phyloP scores from a whole-genome alignment of 2,329 filamentous ascomycete genomes.

The Sclerotinia borealis region DNA sequence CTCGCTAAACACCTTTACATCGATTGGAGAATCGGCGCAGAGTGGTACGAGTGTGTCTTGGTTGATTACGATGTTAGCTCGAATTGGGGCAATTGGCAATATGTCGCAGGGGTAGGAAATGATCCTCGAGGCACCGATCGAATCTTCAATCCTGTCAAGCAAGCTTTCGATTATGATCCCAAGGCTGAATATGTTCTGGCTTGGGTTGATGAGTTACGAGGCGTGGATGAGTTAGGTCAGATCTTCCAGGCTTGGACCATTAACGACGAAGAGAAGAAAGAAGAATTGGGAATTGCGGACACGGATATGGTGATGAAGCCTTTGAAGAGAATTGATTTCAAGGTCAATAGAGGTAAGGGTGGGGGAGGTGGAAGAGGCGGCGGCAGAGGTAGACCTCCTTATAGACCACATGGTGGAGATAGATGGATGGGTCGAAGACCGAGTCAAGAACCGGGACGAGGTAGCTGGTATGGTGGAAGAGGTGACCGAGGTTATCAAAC shows the following conservation, averaged over 20 bases:
- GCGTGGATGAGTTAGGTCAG: slow-evolving; percentile 41
- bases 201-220: slow-evolving; percentile 64
- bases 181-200: slow-evolving; percentile 63
- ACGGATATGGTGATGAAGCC: slow-evolving; percentile 63
- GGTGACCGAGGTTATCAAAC: background rate
- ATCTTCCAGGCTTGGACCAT: slow-evolving; percentile 69
- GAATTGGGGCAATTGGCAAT: slow-evolving; percentile 83
- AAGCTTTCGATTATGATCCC: slow-evolving; percentile 70
- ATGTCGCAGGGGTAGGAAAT: slow-evolving; percentile 72
- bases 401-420: background rate
- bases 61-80: slow-evolving; percentile 70
- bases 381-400: slow-evolving; percentile 5
- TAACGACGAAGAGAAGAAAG: slow-evolving; percentile 47
- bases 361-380: slow-evolving; percentile 10
- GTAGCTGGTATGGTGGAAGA: slow-evolving; percentile 9
- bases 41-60: slow-evolving; percentile 74
- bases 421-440: slow-evolving; percentile 5
- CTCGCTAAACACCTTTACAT: slow-evolving; percentile 66
- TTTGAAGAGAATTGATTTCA: slow-evolving; percentile 58
- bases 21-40: slow-evolving; percentile 75
- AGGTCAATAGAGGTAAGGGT: slow-evolving; percentile 37
- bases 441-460: slow-evolving; percentile 4
- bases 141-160: slow-evolving; percentile 79
- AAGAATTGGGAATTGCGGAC: slow-evolving; percentile 48
- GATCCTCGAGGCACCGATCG: slow-evolving; percentile 63